Evolutionary conservation across 129 eudicot genomes (phyloP).

Genomic region (Solidago caesia): DNA sequence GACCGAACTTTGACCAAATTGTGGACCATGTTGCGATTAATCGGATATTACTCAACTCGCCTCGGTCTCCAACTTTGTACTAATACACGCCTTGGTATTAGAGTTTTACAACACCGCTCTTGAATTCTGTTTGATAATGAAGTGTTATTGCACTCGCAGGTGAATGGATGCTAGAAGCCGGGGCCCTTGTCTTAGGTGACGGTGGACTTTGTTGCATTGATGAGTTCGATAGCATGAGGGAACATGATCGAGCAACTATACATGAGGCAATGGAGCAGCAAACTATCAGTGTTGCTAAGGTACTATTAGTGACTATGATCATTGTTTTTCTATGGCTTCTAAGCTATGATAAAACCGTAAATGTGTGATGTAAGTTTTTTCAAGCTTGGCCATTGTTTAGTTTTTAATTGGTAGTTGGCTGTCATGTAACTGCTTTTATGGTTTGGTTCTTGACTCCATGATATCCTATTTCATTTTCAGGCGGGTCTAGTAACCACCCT

Average conservation of each 20-base stretch:
- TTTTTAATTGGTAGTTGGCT: constrained; percentile 7
- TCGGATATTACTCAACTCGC: too few relatives aligned
- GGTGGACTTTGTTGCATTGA: constrained; percentile 99
- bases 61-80: too few relatives aligned
- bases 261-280: constrained; percentile 99
- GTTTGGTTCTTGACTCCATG: constrained; percentile 7
- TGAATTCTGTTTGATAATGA: neutral
- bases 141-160: constrained; percentile 40
- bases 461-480: constrained; percentile 41
- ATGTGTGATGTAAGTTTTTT: neutral
- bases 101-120: too few relatives aligned
- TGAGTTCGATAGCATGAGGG: constrained; percentile 99
- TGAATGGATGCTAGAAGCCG: constrained; percentile 99
- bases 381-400: neutral
- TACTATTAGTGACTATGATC: constrained; percentile 15
- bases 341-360: constrained; percentile 13
- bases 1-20: too few relatives aligned
- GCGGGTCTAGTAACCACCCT: constrained; percentile 99
- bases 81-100: too few relatives aligned
- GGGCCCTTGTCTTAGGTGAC: constrained; percentile 97
- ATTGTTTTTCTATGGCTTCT: neutral
- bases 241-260: constrained; percentile 98
- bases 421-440: neutral
- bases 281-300: constrained; percentile 97
- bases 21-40: too few relatives aligned